A percentile compares a stretch with the other conserved stretches of the same genome.
phyloP scores from a whole-genome alignment of 2,329 filamentous ascomycete genomes.

The Trichoderma afroharzianum region DNA sequence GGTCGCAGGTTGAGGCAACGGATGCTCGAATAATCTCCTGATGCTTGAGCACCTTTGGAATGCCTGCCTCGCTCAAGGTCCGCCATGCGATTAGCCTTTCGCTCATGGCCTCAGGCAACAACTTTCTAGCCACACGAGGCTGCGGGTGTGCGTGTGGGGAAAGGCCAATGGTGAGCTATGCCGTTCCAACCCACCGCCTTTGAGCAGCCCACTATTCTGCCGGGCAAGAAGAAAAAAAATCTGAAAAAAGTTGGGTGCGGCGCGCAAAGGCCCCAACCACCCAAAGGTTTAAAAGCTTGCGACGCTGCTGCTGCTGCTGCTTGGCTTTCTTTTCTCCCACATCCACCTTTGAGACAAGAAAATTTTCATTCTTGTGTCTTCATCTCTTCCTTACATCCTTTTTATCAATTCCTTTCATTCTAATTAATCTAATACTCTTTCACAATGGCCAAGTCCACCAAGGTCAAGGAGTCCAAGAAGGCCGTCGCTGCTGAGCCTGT shows the following conservation, averaged over 20 bases:
- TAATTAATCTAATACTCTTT: conserved; percentile 20
- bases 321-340: conserved; percentile 1
- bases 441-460: conserved; percentile 64
- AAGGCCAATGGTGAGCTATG: not conserved
- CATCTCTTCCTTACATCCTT: not conserved
- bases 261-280: conserved; percentile 18
- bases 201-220: conserved; percentile 31
- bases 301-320: not conserved
- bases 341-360: conserved; percentile 21
- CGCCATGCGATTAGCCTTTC: conserved; percentile 1
- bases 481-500: conserved; percentile 52
- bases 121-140: conserved; percentile 8
- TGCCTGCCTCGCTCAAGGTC: conserved; percentile 9
- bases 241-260: conserved; percentile 1
- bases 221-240: conserved; percentile 31
- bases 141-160: conserved; percentile 18
- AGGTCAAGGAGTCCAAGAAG: conserved; percentile 54
- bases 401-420: not conserved
- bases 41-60: conserved; percentile 26
- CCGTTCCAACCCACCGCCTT: conserved; percentile 35
- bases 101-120: conserved; percentile 16
- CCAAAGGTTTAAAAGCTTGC: conserved; percentile 19
- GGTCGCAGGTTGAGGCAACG: conserved; percentile 19
- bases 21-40: conserved; percentile 20
- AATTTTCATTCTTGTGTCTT: conserved; percentile 18